Conservation (phyloP, 2,329 filamentous ascomycete species). For the Orbilia blumenaviensis region DNA sequence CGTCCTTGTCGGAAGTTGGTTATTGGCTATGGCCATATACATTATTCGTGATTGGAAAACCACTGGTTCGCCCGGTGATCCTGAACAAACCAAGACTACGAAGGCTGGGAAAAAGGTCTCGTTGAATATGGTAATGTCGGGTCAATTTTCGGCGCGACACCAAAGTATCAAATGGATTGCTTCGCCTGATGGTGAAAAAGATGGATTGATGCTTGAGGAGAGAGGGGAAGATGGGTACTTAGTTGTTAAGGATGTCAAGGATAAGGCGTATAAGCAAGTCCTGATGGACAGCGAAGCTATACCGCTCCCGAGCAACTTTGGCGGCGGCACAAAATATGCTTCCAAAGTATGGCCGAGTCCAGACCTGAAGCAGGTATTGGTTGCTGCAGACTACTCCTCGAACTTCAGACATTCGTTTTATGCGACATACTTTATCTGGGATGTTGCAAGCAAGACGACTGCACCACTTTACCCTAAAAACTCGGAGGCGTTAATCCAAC, state of each 20-base stretch:
- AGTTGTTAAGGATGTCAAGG: conserved; percentile 83
- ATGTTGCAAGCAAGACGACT: conserved; percentile 80
- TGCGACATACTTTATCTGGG: conserved; percentile 88
- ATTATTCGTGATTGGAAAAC: conserved; percentile 73
- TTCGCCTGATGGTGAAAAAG: conserved; percentile 75
- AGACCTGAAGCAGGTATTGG: conserved; percentile 83
- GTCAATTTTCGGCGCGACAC: conserved; percentile 71
- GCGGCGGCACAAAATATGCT: conserved; percentile 66
- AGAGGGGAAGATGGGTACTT: conserved; percentile 72
- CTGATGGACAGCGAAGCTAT: conserved; percentile 78
- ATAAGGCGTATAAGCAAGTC: conserved; percentile 67
- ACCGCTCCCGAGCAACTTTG: conserved; percentile 64
- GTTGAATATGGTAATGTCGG: conserved; percentile 74
- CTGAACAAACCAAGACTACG: conserved; percentile 67
- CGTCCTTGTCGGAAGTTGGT: conserved; percentile 74
- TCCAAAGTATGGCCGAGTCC: conserved; percentile 76
- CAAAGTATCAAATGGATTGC: conserved; percentile 80
- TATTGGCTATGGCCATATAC: conserved; percentile 73
- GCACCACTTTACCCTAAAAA: conserved; percentile 79
- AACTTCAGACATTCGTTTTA: conserved; percentile 93
- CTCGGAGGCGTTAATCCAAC: conserved; percentile 74
- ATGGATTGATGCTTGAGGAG: conserved; percentile 83
- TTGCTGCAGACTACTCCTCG: conserved; percentile 74
- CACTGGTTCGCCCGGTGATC: conserved; percentile 71
- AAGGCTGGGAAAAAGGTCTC: conserved; percentile 73